phyloP scores from a whole-genome alignment of 2,329 filamentous ascomycete genomes.

The Myriosclerotinia scirpicola region DNA sequence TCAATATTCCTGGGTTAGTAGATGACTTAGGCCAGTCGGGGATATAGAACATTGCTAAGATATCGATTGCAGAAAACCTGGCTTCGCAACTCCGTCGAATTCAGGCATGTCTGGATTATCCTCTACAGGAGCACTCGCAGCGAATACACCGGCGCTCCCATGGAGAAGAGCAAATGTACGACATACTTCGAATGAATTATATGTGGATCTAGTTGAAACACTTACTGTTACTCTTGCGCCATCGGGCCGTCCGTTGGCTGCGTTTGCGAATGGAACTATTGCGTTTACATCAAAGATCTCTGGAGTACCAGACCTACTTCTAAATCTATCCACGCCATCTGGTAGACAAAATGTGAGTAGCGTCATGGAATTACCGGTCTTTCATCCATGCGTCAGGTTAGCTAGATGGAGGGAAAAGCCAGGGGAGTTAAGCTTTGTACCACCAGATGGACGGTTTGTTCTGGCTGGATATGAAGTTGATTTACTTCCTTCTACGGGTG shows the following conservation, averaged over 20 bases:
- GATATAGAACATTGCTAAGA: background rate
- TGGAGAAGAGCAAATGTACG: constrained; percentile 91
- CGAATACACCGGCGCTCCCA: constrained; percentile 62
- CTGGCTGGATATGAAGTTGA: constrained; percentile 94
- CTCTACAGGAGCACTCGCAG: constrained; percentile 39
- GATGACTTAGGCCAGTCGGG: background rate
- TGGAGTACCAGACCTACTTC: constrained; percentile 84
- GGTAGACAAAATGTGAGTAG: constrained; percentile 73
- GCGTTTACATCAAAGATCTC: constrained; percentile 95
- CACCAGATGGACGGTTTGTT: constrained; percentile 91
- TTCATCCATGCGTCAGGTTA: constrained; percentile 91
- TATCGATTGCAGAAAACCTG: constrained; percentile 35
- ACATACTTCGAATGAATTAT: constrained; percentile 95
- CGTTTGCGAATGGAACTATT: constrained; percentile 87
- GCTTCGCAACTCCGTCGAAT: constrained; percentile 35
- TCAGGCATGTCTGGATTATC: constrained; percentile 41
- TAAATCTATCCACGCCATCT: constrained; percentile 77
- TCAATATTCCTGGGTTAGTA: constrained; percentile 73
- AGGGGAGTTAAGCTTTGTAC: constrained; percentile 92
- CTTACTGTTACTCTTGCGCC: constrained; percentile 85
- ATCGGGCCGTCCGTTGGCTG: constrained; percentile 81
- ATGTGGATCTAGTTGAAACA: constrained; percentile 92
- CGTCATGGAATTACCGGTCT: constrained; percentile 84
- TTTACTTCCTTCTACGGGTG: constrained; percentile 69
- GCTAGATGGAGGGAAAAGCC: constrained; percentile 87